Evolutionary conservation across 495 filamentous ascomycete species (phyloP).

Genomic region (Penicillium psychrofluorescens): DNA sequence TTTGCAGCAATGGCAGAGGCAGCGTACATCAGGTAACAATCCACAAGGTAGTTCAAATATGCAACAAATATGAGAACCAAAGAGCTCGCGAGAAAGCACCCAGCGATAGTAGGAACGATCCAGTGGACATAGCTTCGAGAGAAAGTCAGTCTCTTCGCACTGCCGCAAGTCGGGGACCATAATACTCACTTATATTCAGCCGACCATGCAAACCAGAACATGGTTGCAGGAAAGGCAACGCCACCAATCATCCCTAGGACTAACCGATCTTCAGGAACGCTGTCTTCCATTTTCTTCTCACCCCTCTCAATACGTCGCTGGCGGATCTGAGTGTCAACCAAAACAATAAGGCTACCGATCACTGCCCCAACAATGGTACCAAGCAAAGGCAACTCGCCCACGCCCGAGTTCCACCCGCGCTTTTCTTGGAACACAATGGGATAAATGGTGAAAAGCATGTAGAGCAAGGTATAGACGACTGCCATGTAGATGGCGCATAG

Average conservation of each 20-base stretch:
- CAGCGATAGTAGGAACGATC: slow-evolving; percentile 40
- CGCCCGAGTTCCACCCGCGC: slow-evolving; percentile 43
- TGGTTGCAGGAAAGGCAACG: slow-evolving; percentile 42
- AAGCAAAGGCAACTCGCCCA: slow-evolving; percentile 46
- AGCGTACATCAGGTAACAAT: slow-evolving; percentile 22
- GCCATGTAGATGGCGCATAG: slow-evolving; percentile 44
- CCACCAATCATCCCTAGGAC: slow-evolving; percentile 51
- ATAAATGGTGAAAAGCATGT: slow-evolving; percentile 48
- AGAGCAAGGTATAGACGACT: slow-evolving; percentile 48
- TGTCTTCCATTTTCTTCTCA: slow-evolving; percentile 23
- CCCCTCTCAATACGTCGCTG: slow-evolving; percentile 31
- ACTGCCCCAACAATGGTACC: slow-evolving; percentile 40
- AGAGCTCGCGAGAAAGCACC: slow-evolving; percentile 22
- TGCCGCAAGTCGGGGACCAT: slow-evolving; percentile 1
- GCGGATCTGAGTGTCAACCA: slow-evolving; percentile 11
- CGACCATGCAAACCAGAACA: slow-evolving; percentile 56
- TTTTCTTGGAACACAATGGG: slow-evolving; percentile 50
- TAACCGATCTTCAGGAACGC: slow-evolving; percentile 41
- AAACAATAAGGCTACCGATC: slow-evolving; percentile 33
- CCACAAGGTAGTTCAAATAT: slow-evolving; percentile 22
- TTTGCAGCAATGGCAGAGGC: slow-evolving; percentile 24
- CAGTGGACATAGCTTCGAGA: slow-evolving; percentile 27
- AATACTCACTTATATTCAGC: slow-evolving; percentile 23
- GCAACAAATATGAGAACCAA: slow-evolving; percentile 32
- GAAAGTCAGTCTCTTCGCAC: slow-evolving; percentile 10